Percentiles rank a stretch among this genome's conserved stretches.
Conservation (phyloP, 208 protist species). For the Trypanosoma platydactyli region DNA sequence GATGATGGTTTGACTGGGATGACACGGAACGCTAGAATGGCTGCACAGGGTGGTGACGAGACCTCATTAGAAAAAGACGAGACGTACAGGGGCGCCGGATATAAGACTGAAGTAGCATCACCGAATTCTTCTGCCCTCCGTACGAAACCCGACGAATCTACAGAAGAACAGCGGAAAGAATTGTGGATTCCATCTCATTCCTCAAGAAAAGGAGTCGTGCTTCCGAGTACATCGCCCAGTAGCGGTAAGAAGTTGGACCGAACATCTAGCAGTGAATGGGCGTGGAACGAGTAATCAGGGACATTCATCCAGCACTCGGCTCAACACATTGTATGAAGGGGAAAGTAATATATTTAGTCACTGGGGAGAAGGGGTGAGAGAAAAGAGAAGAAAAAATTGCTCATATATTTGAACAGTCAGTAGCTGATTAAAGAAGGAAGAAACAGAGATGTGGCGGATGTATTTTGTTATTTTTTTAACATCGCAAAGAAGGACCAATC, state of each 20-base stretch:
- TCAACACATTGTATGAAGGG: background rate
- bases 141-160: background rate
- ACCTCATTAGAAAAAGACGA: background rate
- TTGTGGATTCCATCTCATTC: background rate
- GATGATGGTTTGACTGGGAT: conserved; percentile 51
- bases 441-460: too few species aligned
- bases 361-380: conserved; percentile 5
- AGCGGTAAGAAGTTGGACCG: background rate
- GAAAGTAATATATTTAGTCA: background rate
- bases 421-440: too few species aligned
- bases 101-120: background rate
- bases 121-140: conserved; percentile 24
- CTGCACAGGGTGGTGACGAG: conserved; percentile 18
- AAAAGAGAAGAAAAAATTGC: conserved; percentile 14
- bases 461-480: too few species aligned
- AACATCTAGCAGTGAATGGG: conserved; percentile 44
- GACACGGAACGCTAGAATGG: conserved; percentile 43
- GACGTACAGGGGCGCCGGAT: background rate
- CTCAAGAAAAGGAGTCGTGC: background rate
- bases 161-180: conserved; percentile 11
- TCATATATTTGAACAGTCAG: conserved; percentile 14
- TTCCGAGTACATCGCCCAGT: background rate
- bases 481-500: too few species aligned
- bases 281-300: conserved; percentile 39
- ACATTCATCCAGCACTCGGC: background rate